phyloP scores from a whole-genome alignment of 2,329 filamentous ascomycete species.

The Cercospora sp. region DNA sequence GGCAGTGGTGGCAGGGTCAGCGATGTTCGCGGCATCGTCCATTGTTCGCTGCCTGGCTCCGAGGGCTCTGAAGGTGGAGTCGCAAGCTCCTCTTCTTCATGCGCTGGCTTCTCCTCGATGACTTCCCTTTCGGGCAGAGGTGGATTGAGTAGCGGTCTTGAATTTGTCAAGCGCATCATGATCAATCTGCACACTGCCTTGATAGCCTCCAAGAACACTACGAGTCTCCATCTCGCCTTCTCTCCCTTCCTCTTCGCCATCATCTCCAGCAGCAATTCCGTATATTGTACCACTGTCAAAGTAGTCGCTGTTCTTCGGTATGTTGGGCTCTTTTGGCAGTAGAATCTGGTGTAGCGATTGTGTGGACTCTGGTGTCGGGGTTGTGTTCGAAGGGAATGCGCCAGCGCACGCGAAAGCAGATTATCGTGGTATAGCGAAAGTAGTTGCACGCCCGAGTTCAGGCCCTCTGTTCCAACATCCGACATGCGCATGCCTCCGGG shows the following conservation, averaged over 20 bases:
- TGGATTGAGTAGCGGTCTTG: constrained; percentile 77
- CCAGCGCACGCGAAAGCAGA: constrained; percentile 68
- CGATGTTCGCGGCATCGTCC: constrained; percentile 93
- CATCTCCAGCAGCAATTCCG: constrained; percentile 97
- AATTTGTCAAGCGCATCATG: constrained; percentile 78
- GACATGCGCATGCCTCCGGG: constrained; percentile 87
- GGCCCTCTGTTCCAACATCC: constrained; percentile 89
- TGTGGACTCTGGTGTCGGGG: constrained; percentile 54
- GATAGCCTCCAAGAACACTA: constrained; percentile 79
- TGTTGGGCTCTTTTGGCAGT: constrained; percentile 61
- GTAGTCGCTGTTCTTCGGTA: constrained; percentile 81
- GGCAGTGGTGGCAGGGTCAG: constrained; percentile 82
- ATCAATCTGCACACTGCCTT: constrained; percentile 84
- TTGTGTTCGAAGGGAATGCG: constrained; percentile 53
- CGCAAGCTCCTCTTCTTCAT: constrained; percentile 44
- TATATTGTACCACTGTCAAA: constrained; percentile 89
- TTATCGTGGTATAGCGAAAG: constrained; percentile 91
- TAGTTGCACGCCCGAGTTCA: constrained; percentile 77
- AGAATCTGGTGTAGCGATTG: constrained; percentile 64
- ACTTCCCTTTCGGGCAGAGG: constrained; percentile 83
- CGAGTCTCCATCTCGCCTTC: constrained; percentile 77
- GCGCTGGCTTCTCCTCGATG: constrained; percentile 50
- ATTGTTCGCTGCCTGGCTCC: constrained; percentile 53
- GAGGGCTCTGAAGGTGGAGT: constrained; percentile 45
- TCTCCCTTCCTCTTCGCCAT: constrained; percentile 83